These are phyloP conservation scores for Obelidium mucronatum DNA, from an alignment of 192 early-diverging fungal genomes.

Conservation along the genomic window DNA sequence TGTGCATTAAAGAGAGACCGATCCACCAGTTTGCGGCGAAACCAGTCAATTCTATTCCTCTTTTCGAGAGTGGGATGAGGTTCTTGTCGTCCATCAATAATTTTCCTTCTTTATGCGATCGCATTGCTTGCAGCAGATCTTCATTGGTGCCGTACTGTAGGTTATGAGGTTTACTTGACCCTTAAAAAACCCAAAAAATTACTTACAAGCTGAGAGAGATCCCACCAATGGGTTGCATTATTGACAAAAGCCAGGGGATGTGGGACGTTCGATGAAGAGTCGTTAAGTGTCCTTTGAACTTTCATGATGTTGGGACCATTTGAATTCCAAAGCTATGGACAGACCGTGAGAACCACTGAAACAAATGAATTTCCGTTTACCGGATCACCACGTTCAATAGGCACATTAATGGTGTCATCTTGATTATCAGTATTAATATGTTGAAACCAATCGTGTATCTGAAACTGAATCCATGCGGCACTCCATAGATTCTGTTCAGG, in stretches of 20 bases:
- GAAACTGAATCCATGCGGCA: slow-evolving; percentile 43
- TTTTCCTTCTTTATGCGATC: slow-evolving; percentile 36
- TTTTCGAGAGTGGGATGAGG: slow-evolving; percentile 21
- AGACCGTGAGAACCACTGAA: background rate
- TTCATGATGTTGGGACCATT: background rate
- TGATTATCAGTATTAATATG: slow-evolving; percentile 8
- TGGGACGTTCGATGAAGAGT: background rate
- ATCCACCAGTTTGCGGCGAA: slow-evolving; percentile 44
- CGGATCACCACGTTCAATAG: slow-evolving; percentile 32
- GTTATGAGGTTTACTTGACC: background rate
- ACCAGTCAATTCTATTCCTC: slow-evolving; percentile 42
- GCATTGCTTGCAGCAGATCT: slow-evolving; percentile 13
- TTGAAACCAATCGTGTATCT: slow-evolving; percentile 46
- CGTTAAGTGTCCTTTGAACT: slow-evolving; percentile 15
- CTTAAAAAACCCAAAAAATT: background rate
- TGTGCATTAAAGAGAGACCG: slow-evolving; percentile 41
- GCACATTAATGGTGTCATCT: slow-evolving; percentile 36
- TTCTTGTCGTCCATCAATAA: slow-evolving; percentile 21
- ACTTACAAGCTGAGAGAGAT: slow-evolving; percentile 33
- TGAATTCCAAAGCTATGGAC: background rate
- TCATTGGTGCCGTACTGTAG: slow-evolving; percentile 30
- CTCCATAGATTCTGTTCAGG: background rate
- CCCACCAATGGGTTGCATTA: slow-evolving; percentile 43
- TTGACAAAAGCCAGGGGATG: slow-evolving; percentile 17
- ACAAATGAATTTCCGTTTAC: background rate